Conservation (phyloP, 1,139 yeast species). For the Yamadazyma triangularis region DNA sequence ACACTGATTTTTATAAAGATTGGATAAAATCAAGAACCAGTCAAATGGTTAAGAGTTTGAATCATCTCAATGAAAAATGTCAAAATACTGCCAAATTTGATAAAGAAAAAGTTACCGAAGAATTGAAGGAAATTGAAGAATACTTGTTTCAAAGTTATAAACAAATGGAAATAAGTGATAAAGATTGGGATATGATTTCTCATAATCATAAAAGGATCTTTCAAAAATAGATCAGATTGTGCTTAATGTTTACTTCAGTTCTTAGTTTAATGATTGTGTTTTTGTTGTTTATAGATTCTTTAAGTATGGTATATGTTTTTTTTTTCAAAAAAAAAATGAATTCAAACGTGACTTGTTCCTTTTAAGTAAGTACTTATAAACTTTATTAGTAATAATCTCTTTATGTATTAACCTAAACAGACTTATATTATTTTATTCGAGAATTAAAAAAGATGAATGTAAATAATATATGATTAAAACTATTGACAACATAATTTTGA, state of each 20-base stretch:
- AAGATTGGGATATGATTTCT: slow-evolving; percentile 8
- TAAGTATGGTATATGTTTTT: not conserved
- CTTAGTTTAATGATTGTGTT: not conserved
- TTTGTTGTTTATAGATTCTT: not conserved
- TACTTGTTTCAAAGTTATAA: slow-evolving; percentile 40
- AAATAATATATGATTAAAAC: slow-evolving; percentile 1
- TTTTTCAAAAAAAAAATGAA: slow-evolving; percentile 1
- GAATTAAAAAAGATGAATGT: too few relatives aligned
- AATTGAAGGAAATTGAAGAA: slow-evolving; percentile 33
- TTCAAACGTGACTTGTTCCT: slow-evolving; percentile 1
- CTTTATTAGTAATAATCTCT: not conserved
- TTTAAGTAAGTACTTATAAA: slow-evolving; percentile 3
- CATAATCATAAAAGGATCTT: slow-evolving; percentile 2
- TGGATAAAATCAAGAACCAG: slow-evolving; percentile 39
- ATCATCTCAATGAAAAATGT: slow-evolving; percentile 18
- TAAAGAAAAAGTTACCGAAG: slow-evolving; percentile 32
- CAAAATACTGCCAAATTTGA: slow-evolving; percentile 25
- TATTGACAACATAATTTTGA: slow-evolving; percentile 44
- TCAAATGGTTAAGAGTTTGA: slow-evolving; percentile 34
- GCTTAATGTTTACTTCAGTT: too few relatives aligned
- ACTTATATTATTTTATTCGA: not conserved
- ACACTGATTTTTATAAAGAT: slow-evolving; percentile 30
- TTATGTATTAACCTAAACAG: not conserved
- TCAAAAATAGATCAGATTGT: not conserved
- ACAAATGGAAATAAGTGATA: slow-evolving; percentile 34